A percentile compares a stretch with the other conserved stretches of the same genome.
phyloP scores from a whole-genome alignment of 257 asterid species.

The Solanum chiquidenum region DNA sequence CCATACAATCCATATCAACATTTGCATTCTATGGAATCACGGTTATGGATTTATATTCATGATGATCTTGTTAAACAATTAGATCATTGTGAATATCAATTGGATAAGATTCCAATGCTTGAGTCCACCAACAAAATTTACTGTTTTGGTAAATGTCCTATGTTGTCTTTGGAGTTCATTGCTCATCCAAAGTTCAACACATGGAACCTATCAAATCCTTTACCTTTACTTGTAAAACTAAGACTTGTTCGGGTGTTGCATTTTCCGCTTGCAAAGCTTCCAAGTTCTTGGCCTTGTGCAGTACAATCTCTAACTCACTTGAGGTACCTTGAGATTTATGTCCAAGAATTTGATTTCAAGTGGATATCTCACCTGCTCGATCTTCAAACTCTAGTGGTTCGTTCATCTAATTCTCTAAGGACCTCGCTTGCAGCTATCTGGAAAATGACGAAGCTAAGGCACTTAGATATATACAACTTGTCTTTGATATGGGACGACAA shows the following conservation, averaged over 20 bases:
- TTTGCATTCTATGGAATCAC: background rate
- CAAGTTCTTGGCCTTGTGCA: background rate
- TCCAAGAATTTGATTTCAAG: background rate
- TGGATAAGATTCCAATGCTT: background rate
- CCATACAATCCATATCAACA: background rate
- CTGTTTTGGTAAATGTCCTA: background rate
- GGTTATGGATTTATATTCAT: background rate
- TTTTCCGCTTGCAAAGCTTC: rapidly evolving
- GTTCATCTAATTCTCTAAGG: background rate
- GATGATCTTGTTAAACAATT: background rate
- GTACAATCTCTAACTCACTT: background rate
- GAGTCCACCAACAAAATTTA: background rate
- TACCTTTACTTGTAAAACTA: background rate
- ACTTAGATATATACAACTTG: rapidly evolving
- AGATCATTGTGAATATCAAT: background rate
- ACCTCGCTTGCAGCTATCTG: background rate
- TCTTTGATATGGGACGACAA: background rate
- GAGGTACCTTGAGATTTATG: background rate
- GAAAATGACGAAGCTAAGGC: background rate
- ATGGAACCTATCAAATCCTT: too few relatives aligned
- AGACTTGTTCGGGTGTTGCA: background rate
- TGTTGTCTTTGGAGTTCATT: background rate
- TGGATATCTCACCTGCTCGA: background rate
- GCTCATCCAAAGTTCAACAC: background rate
- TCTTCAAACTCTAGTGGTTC: background rate